Conservation (phyloP, 805 yeast genomes). For the Kodamaea neixiangensis region DNA sequence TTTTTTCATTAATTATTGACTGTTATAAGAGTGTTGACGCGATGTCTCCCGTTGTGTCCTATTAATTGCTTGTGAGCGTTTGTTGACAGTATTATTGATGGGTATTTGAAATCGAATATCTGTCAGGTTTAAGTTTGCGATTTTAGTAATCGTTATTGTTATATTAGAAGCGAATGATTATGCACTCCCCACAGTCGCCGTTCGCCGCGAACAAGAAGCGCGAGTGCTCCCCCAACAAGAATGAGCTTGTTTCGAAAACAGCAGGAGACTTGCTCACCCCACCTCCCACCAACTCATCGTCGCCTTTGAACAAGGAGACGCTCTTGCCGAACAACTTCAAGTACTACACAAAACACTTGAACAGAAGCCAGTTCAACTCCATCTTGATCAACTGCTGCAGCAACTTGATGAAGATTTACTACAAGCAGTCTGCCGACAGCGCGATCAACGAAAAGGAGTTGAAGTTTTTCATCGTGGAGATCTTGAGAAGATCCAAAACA, state of each 20-base stretch:
- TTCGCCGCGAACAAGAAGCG: background rate
- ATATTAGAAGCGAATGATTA: background rate
- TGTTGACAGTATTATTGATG: background rate
- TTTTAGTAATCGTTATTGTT: no score
- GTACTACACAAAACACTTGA: constrained; percentile 41
- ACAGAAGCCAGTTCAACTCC: constrained; percentile 42
- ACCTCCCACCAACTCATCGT: constrained; percentile 18
- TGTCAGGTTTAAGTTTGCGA: no score
- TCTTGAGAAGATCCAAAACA: constrained; percentile 54
- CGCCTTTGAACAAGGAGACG: constrained; percentile 14
- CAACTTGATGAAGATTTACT: constrained; percentile 37
- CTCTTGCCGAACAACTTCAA: constrained; percentile 38
- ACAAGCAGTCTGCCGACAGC: constrained; percentile 13
- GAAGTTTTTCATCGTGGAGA: constrained; percentile 40
- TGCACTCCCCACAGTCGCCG: constrained; percentile 11
- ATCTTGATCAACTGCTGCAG: constrained; percentile 39
- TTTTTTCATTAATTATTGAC: background rate
- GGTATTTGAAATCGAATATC: background rate
- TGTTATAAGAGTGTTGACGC: background rate
- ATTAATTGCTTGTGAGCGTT: background rate
- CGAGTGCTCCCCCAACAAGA: background rate
- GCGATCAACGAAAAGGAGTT: constrained; percentile 17
- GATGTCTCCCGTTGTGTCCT: constrained; percentile 1
- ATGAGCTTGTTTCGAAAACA: background rate
- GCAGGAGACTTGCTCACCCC: constrained; percentile 16